Evolutionary conservation across 1,139 yeast genomes (phyloP), one percentile per base, ranked within the genome.

Genomic region (Scheffersomyces illinoinensis): DNA sequence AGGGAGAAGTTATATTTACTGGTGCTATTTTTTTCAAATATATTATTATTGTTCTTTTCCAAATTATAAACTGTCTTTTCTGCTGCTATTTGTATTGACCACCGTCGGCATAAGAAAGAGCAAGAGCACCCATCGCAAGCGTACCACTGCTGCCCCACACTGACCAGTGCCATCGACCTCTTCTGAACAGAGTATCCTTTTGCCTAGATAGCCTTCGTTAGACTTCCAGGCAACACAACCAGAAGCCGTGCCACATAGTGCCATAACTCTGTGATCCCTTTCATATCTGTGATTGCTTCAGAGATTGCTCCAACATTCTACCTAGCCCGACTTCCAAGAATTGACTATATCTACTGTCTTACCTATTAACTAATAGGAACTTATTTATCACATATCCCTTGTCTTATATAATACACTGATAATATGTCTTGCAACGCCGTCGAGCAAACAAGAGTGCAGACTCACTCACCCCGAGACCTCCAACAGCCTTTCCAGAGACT

Each of bases 401-500:
- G 4, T 21, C 21, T 21, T 4, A 33, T 14, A 33, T 33, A 5
- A 5, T 33, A 6, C 43, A 14, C 4, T 33, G 7, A 12, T 33
- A 12, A 33, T 10, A 48, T 48, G 51, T 20, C 51, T 8, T 21
- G 3, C 51, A 48, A 48, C 51, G 51, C 51, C 8, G 51, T 20
- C 51, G 51, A 48, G 3, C 21, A 21, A 8, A 48, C 51, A 8
- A 33, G 43, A 33, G 51, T 48, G 4, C 51, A 48, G 24, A 48
- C 51, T 14, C 51, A 48, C 24, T 20, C 51, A 8, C 51, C 51
- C 21, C 21, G 47, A 6, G 54, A 26, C 43, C 47, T 54, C 23
- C 53, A 61, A 19, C 59, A 61, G 33, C 58, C 67, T n/a, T 69
- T 72, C 62, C 72, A 68, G 59, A 62, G 71, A n/a, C 71, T 72